Base-by-base conservation (phyloP, 371 early-diverging fungal species). In the Rhizomucor miehei region DNA sequence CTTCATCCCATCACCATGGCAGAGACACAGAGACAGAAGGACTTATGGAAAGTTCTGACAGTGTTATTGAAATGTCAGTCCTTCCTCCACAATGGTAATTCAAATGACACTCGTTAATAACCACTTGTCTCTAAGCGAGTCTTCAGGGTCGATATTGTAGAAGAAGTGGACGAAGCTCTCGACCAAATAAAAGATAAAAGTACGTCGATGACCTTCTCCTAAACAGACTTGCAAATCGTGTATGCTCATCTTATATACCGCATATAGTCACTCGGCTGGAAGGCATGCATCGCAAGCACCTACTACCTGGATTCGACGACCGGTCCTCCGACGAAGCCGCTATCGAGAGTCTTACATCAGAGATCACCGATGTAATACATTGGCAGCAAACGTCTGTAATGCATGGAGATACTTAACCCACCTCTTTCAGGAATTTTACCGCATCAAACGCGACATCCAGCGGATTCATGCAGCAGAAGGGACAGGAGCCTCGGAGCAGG, bases 251-350 rank as follows among this genome's bases (percentile, higher is more conserved):
- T 29, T 29, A 5, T 20, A 44, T 36, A 16, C 47, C 11, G 37
- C 38, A 48, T 14, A n/a, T 66, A 93, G 92, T 94, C n/a, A 73
- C 74, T 52, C 82, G 79, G 21, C 78, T 98, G n/a, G 89, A 95
- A 44, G 77, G 66, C 13, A 80, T 94, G 77, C 95, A 98, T 73
- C 88, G 89, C 55, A 90, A 90, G 62, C 91, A 94, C 62, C 69
- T 96, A 17, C 65, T 97, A 46, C 96, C 97, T 16, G 95, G 95
- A 23, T 97, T 98, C 58, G 93, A 94, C 56, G 97, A 98, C 67
- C 81, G 88, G 35, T 71, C 85, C 1, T 82, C 75, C 11, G 94
- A 92, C 60, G 94, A 95, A 69, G 82, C 82, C 51, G 87, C 86
- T 13, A 98, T 97, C 43, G 88, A 94, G 36, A 65, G 71, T 14